Conservation (phyloP, 805 yeast species). For the Ascoidea asiatica region DNA sequence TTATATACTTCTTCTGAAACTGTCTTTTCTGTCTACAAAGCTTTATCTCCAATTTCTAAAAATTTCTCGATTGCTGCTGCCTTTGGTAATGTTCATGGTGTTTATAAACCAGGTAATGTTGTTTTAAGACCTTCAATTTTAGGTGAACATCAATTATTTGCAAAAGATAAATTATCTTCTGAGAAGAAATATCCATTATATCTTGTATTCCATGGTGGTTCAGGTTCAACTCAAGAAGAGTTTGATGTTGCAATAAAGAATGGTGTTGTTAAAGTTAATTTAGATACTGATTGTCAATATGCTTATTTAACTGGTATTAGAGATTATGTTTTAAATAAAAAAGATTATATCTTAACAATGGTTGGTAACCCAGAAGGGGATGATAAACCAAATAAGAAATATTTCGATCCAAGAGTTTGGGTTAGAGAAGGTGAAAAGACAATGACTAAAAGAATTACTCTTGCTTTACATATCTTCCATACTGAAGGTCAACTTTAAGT, state of each 20-base stretch:
- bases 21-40: constrained; percentile 82
- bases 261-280: constrained; percentile 98
- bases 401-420: constrained; percentile 99
- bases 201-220: constrained; percentile 99
- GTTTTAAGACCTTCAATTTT: constrained; percentile 82
- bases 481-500: constrained; percentile 45
- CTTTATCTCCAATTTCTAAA: constrained; percentile 82
- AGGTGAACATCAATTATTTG: constrained; percentile 86
- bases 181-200: constrained; percentile 51
- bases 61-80: constrained; percentile 99
- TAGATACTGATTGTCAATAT: constrained; percentile 98
- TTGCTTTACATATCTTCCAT: constrained; percentile 81
- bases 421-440: constrained; percentile 99
- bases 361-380: constrained; percentile 99
- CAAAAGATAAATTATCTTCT: neutral
- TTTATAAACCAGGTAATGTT: constrained; percentile 98
- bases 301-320: constrained; percentile 96
- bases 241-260: constrained; percentile 78
- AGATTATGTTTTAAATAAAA: constrained; percentile 90
- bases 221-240: constrained; percentile 90
- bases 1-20: constrained; percentile 94
- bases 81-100: constrained; percentile 99
- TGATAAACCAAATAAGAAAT: constrained; percentile 99
- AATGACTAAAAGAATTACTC: constrained; percentile 74
- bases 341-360: constrained; percentile 78